These are phyloP conservation scores for Hypoxylon sp. DNA, from an alignment of 2,329 filamentous ascomycete species.

Conservation along the genomic window DNA sequence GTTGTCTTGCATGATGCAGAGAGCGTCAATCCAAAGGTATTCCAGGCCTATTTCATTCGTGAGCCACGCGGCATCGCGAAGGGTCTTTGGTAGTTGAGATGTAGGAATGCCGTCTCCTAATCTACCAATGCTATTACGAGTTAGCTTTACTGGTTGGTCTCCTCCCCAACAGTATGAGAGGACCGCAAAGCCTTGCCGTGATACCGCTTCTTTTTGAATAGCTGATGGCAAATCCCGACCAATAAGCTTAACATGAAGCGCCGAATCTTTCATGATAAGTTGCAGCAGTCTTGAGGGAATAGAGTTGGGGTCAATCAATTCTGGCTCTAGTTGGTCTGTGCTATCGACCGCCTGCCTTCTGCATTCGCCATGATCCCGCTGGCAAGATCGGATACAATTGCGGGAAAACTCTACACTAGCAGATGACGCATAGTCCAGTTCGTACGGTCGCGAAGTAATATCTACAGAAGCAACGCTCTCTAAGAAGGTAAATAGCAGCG, in stretches of 20 bases:
- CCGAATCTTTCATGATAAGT: constrained; percentile 7
- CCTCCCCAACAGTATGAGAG: constrained; percentile 38
- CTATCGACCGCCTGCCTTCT: constrained; percentile 11
- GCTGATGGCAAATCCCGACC: constrained; percentile 1
- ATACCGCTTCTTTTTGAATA: constrained; percentile 16
- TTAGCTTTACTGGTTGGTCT: constrained; percentile 37
- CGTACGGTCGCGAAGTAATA: constrained; percentile 28
- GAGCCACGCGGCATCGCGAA: constrained; percentile 39
- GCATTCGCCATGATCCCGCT: constrained; percentile 22
- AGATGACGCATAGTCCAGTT: constrained; percentile 21
- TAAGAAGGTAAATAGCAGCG: constrained; percentile 2
- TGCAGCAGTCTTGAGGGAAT: constrained; percentile 30
- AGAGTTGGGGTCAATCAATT: constrained; percentile 15
- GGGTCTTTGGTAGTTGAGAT: constrained; percentile 33
- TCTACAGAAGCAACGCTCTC: constrained; percentile 20
- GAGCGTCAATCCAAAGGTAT: constrained; percentile 37
- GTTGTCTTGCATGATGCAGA: constrained; percentile 38
- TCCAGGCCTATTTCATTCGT: constrained; percentile 34
- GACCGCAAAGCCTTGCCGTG: constrained; percentile 23
- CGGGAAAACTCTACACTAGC: constrained; percentile 27
- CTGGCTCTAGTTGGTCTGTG: constrained; percentile 8
- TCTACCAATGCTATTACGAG: constrained; percentile 7
- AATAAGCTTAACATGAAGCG: constrained; percentile 22
- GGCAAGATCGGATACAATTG: constrained; percentile 26
- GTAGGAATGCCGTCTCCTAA: constrained; percentile 22